Evolutionary conservation across 2,329 filamentous ascomycete genomes (phyloP).

Genomic region (Aspergillus intermedius): DNA sequence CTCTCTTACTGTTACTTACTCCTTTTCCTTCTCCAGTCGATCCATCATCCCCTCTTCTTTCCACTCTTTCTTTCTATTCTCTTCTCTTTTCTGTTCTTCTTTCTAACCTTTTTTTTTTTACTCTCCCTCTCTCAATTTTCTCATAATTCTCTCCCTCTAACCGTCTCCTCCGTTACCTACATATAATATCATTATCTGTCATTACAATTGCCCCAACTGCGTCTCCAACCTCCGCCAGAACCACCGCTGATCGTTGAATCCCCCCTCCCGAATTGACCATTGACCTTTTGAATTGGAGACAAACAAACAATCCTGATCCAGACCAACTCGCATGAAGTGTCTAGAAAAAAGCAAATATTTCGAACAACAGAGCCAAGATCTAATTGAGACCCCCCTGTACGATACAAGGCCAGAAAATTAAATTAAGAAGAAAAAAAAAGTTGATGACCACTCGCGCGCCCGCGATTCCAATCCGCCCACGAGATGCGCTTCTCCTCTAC

Average conservation of each 20-base stretch:
- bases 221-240: neutral
- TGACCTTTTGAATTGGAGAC: too few species aligned
- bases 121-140: neutral
- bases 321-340: too few species aligned
- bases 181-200: too few species aligned
- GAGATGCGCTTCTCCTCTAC: neutral
- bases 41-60: conserved; percentile 18
- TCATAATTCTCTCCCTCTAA: neutral
- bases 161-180: too few species aligned
- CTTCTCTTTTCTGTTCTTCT: neutral
- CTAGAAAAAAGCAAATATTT: neutral
- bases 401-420: neutral
- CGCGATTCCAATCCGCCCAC: neutral
- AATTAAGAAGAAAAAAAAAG: neutral
- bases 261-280: neutral
- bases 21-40: conserved; percentile 7
- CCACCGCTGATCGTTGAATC: neutral
- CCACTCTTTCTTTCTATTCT: conserved; percentile 2
- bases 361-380: neutral
- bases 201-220: too few species aligned
- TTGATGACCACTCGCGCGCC: neutral
- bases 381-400: too few species aligned
- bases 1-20: conserved; percentile 2
- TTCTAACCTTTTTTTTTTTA: neutral
- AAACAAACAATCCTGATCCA: neutral